Base-by-base conservation (phyloP, 306 rosid genomes). In the Purshia tridentata region DNA sequence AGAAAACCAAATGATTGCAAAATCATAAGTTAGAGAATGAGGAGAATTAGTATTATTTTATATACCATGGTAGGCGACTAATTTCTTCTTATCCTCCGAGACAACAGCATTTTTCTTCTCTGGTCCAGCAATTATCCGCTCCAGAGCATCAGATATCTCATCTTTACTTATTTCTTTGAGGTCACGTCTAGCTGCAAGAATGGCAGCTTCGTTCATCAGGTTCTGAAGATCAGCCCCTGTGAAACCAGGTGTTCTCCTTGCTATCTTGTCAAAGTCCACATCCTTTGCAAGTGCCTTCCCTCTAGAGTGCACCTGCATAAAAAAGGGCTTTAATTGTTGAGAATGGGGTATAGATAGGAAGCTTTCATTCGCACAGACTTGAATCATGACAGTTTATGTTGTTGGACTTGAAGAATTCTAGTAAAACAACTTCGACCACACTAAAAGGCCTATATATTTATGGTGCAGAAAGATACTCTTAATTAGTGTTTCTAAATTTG, bases 91-190 rank as follows among this genome's bases (percentile, higher is more conserved):
- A 46, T 94, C 99, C 0, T 94, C 99, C 0, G 99, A 94, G 65
- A 94, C 97, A 1, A 94, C 99, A 9, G 98, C 99, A 50, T 94
- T 94, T 81, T 91, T 91, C 98, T 94, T 94, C 82, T 94, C 99
- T 16, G 99, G 99, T 66, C 99, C 99, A 12, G 99, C 99, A 61
- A 94, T 94, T 66, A 94, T 94, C 79, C 98, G 82, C 65, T 94
- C 99, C 75, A 94, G 93, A 3, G 99, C 99, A 79, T 94, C 99
- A 5, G 99, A 83, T 74, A 94, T 94, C 86, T 94, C 99, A 78
- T 94, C 99, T 79, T 94, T 94, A 69, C 99, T 94, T 55, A 94
- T 94, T 86, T 94, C 99, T 82, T 94, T 94, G 65, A 94, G 95
- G 61, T 94, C 97, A 19, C 99, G 96, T 89, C 99, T 84, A 51